These are phyloP conservation scores for Apiotrichum domesticum DNA, from an alignment of 1,284 basidiomycete genomes.

Conservation along the genomic window DNA sequence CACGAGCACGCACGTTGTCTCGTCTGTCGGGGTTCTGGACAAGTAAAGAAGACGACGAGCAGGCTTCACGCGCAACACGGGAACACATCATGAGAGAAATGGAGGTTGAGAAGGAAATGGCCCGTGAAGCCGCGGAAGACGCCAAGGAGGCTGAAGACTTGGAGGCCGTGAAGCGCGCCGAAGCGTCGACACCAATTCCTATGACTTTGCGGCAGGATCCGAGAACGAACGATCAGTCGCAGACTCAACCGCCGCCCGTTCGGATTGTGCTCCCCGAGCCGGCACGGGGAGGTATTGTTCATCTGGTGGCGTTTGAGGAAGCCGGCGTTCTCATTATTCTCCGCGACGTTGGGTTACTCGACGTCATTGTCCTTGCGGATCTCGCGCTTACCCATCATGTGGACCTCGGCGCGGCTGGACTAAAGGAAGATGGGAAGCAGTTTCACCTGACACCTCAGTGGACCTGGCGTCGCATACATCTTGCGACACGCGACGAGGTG, in stretches of 20 bases:
- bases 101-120: slow-evolving; percentile 38
- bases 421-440: background rate
- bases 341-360: slow-evolving; percentile 37
- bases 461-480: slow-evolving; percentile 32
- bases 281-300: slow-evolving; percentile 29
- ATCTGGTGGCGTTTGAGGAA: slow-evolving; percentile 30
- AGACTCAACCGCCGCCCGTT: background rate
- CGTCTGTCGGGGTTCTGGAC: slow-evolving; percentile 7
- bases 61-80: slow-evolving; percentile 23
- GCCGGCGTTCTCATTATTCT: slow-evolving; percentile 26
- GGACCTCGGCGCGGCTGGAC: slow-evolving; percentile 6
- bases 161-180: slow-evolving; percentile 20
- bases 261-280: slow-evolving; percentile 27
- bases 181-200: background rate
- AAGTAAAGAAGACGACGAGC: slow-evolving; percentile 1
- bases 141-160: slow-evolving; percentile 20
- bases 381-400: slow-evolving; percentile 15
- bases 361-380: slow-evolving; percentile 26
- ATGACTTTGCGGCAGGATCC: background rate
- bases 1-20: background rate
- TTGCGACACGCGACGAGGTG: slow-evolving; percentile 24
- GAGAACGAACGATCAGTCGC: background rate
- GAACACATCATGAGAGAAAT: slow-evolving; percentile 16
- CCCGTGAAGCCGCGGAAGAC: slow-evolving; percentile 25
- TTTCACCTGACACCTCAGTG: slow-evolving; percentile 27